Conservation (phyloP, 768 basidiomycete genomes). For the Bullera alba region DNA sequence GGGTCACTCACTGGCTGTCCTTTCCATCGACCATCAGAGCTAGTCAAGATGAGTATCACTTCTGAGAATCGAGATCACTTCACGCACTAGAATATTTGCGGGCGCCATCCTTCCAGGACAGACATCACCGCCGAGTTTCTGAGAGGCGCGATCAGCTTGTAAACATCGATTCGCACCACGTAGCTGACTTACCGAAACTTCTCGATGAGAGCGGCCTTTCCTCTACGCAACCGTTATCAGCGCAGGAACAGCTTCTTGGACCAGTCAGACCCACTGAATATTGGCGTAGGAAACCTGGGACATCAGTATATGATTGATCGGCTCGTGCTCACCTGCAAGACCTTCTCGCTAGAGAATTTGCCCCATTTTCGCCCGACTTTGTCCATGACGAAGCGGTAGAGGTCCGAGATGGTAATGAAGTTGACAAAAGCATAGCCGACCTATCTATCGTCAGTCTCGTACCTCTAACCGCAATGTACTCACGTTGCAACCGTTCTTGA, state of each 20-base stretch:
- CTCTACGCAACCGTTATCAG: conserved; percentile 15
- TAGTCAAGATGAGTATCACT: not conserved
- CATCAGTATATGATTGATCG: not conserved
- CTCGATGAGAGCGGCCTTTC: conserved; percentile 36
- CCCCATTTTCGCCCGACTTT: conserved; percentile 42
- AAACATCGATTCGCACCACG: not conserved
- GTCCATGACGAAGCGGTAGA: conserved; percentile 33
- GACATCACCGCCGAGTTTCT: conserved; percentile 43
- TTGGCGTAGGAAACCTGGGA: conserved; percentile 40
- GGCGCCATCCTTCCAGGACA: conserved; percentile 38
- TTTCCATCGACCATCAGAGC: not conserved
- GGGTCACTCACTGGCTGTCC: too few relatives aligned
- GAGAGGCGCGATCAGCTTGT: not conserved
- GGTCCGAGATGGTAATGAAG: conserved; percentile 28
- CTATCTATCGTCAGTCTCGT: conserved; percentile 9
- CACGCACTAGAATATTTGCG: conserved; percentile 39
- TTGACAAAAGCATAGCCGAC: conserved; percentile 45
- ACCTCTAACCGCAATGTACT: not conserved
- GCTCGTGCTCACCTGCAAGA: conserved; percentile 32
- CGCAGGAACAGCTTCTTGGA: not conserved
- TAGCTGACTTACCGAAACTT: conserved; percentile 34
- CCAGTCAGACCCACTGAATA: conserved; percentile 33
- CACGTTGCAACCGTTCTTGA: conserved; percentile 43
- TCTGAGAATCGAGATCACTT: conserved; percentile 7
- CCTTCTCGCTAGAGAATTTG: conserved; percentile 43